Base-by-base conservation (phyloP, 2,329 filamentous ascomycete genomes). In the Pyricularia pennisetigena region DNA sequence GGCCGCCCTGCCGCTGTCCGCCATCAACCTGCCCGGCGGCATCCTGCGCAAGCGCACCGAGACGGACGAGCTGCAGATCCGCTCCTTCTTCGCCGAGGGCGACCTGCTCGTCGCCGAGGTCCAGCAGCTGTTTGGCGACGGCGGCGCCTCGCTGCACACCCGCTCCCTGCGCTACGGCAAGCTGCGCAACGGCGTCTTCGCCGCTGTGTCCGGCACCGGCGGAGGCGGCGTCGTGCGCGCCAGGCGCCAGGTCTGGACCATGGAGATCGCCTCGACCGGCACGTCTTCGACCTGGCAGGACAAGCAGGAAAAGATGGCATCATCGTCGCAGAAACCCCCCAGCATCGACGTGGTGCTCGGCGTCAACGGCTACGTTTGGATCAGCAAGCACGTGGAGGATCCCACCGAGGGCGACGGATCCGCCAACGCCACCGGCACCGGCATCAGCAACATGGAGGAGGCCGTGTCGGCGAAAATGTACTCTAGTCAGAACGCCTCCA, bases 311-410 rank as follows among this genome's bases (percentile, higher is more conserved):
- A 28, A 20, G 10, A 26, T 32, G 26, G 6, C 41, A 35, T 20
- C 69, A 14, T n/a, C 10, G 26, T 7, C 16, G 30, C 20, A 26
- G n/a, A 16, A 14, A 7, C 32, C 32, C 16, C 32, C 35, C 5
- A 89, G 88, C 71, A 86, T 99, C 30, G 92, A 97, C 75, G 88
- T 98, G 8, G 86, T 97, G 67, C 83, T 99, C 0, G 95, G 95
- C 2, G 95, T 99, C 57, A 99, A 99, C 74, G 95, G 95, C 0
- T 98, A 96, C 76, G 93, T 98, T 69, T 99, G 93, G 91, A 94
- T 98, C 75, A 89, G 90, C 78, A 94, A 92, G 80, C 93, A 97
- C 74, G 81, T 90, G 8, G 88, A 91, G 72, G 85, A 72, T 23
- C 71, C 84, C 49, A 83, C 84, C n/a, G 78, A 79, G 5, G 76